phyloP scores from a whole-genome alignment of 345 rosid genomes.

The Hypericum androsaemum region DNA sequence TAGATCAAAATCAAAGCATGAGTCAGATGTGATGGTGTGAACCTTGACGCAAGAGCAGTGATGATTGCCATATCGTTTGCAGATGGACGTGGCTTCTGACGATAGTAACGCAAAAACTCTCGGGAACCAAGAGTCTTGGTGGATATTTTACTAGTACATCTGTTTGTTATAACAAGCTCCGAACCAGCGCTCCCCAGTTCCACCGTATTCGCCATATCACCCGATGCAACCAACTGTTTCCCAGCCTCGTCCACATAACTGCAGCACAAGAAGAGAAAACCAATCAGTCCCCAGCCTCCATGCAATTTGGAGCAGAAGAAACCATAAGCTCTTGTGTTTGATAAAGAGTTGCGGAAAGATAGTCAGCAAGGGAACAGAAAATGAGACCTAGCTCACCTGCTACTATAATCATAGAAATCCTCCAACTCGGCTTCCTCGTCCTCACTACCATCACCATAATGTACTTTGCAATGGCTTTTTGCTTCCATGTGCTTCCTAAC shows the following conservation, averaged over 20 bases:
- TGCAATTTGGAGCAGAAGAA: background rate
- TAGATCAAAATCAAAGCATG: background rate
- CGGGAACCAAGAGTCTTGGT: slow-evolving; percentile 78
- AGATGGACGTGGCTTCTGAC: slow-evolving; percentile 87
- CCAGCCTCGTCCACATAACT: slow-evolving; percentile 78
- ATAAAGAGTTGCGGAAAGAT: background rate
- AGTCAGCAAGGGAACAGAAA: too few relatives aligned
- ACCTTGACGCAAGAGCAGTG: slow-evolving; percentile 76
- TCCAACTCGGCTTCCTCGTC: slow-evolving; percentile 91
- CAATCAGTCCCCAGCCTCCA: background rate
- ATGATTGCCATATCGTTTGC: slow-evolving; percentile 38
- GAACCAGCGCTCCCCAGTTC: slow-evolving; percentile 68
- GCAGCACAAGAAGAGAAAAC: slow-evolving; percentile 12
- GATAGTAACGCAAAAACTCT: slow-evolving; percentile 76
- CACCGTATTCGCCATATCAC: slow-evolving; percentile 41
- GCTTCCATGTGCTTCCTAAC: slow-evolving; percentile 97
- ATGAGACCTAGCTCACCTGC: slow-evolving; percentile 45
- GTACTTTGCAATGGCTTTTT: slow-evolving; percentile 87
- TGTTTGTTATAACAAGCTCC: slow-evolving; percentile 71
- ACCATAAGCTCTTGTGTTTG: background rate
- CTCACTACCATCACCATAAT: slow-evolving; percentile 79
- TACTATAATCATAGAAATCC: slow-evolving; percentile 86
- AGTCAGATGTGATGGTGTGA: background rate
- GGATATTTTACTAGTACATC: slow-evolving; percentile 30
- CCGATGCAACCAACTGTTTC: slow-evolving; percentile 57